phyloP scores from a whole-genome alignment of 805 yeast species.

The Jamesozyma gamospora region DNA sequence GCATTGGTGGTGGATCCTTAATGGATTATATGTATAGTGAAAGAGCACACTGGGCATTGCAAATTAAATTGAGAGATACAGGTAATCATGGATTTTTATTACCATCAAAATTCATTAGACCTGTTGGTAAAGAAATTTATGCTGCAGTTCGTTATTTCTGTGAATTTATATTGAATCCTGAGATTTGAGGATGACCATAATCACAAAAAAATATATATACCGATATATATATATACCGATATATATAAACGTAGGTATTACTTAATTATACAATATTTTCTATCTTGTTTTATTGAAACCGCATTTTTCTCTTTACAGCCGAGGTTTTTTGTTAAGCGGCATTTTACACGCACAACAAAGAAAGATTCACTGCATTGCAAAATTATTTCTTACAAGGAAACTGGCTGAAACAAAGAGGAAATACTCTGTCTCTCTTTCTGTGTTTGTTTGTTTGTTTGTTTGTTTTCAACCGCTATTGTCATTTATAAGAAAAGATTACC shows the following conservation, averaged over 20 bases:
- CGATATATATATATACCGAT: neutral
- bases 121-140: conserved; percentile 70
- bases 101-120: conserved; percentile 57
- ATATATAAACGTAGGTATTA: too few relatives aligned
- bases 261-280: neutral
- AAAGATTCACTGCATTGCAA: too few relatives aligned
- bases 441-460: too few relatives aligned
- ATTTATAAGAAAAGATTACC: too few relatives aligned
- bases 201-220: neutral
- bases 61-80: conserved; percentile 68
- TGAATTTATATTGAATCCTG: conserved; percentile 39
- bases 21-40: conserved; percentile 78
- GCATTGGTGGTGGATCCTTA: conserved; percentile 69
- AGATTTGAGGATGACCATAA: conserved; percentile 14
- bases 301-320: neutral
- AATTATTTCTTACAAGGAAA: too few relatives aligned
- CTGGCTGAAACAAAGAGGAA: too few relatives aligned
- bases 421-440: too few relatives aligned
- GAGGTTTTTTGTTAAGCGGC: neutral
- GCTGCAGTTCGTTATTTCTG: conserved; percentile 61
- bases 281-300: neutral
- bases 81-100: conserved; percentile 77
- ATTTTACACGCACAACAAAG: too few relatives aligned
- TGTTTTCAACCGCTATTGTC: too few relatives aligned
- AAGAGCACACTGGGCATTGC: conserved; percentile 77